These are phyloP conservation scores for Aspergillus heteromorphus DNA, from an alignment of 495 filamentous ascomycete genomes.

Conservation along the genomic window DNA sequence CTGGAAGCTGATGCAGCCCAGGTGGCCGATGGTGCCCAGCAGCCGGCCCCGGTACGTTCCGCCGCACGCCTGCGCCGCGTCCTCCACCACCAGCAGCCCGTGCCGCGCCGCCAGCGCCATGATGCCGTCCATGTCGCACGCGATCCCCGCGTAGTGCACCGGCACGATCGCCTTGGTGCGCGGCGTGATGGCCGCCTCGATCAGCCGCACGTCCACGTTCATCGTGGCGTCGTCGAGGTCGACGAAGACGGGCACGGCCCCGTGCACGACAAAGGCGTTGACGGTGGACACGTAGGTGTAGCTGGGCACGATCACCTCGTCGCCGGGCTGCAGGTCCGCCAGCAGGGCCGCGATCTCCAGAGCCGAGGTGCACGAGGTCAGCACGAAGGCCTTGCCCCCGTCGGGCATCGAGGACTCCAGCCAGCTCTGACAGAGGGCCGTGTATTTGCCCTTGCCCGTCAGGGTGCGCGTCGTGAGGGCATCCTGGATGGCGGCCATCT, in stretches of 20 bases:
- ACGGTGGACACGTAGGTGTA: slow-evolving; percentile 19
- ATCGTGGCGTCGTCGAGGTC: slow-evolving; percentile 12
- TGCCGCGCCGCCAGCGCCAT: slow-evolving; percentile 15
- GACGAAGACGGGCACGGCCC: slow-evolving; percentile 13
- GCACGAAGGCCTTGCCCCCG: slow-evolving; percentile 10
- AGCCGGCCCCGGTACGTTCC: slow-evolving; percentile 8
- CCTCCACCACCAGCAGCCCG: slow-evolving; percentile 17
- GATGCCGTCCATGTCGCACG: slow-evolving; percentile 19
- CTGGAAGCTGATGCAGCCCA: slow-evolving; percentile 23
- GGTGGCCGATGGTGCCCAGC: slow-evolving; percentile 13
- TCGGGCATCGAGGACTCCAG: slow-evolving; percentile 11
- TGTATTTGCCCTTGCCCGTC: slow-evolving; percentile 14
- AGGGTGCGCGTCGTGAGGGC: slow-evolving; percentile 1
- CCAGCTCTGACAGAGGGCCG: slow-evolving; percentile 16
- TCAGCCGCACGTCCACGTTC: slow-evolving; percentile 12
- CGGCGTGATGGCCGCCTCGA: slow-evolving; percentile 14
- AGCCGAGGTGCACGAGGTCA: slow-evolving; percentile 16
- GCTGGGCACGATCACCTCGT: slow-evolving; percentile 20
- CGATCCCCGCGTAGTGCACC: slow-evolving; percentile 18
- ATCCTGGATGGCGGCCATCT: slow-evolving; percentile 10
- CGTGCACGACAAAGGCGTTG: slow-evolving; percentile 16
- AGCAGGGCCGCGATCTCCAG: slow-evolving; percentile 15
- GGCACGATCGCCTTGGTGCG: slow-evolving; percentile 18
- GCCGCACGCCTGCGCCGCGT: slow-evolving; percentile 14
- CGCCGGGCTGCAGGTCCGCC: slow-evolving; percentile 13